Conservation (phyloP, 306 rosid genomes). For the Begonia loranthoides region DNA sequence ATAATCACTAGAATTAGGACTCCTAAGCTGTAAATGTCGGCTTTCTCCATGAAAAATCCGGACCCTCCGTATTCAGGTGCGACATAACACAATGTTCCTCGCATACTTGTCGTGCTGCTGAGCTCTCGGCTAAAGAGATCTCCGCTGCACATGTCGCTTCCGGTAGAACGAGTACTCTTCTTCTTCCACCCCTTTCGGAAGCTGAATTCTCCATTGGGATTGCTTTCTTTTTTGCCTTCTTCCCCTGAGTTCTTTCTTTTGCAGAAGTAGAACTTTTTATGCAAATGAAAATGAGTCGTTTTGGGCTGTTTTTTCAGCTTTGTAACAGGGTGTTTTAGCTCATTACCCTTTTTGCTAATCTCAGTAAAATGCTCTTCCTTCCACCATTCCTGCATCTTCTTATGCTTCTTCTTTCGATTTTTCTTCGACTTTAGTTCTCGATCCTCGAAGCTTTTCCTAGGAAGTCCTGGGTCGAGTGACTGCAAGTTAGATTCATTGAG, state of each 20-base stretch:
- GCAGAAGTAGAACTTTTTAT: conserved; percentile 41
- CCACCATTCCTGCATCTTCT: conserved; percentile 99
- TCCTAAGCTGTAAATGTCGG: conserved; percentile 86
- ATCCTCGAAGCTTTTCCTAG: conserved; percentile 22
- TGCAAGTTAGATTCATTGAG: conserved; percentile 27
- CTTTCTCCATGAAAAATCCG: conserved; percentile 77
- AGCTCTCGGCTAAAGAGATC: conserved; percentile 89
- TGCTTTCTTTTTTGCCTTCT: conserved; percentile 29
- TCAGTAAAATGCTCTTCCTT: conserved; percentile 85
- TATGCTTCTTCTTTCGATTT: conserved; percentile 42
- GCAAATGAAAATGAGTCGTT: conserved; percentile 62
- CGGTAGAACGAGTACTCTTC: conserved; percentile 39
- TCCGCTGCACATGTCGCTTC: conserved; percentile 82
- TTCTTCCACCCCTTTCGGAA: conserved; percentile 85
- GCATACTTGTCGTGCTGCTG: conserved; percentile 96
- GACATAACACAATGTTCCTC: conserved; percentile 81
- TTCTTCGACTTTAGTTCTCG: conserved; percentile 40
- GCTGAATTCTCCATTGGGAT: conserved; percentile 71
- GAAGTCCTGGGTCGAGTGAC: conserved; percentile 19
- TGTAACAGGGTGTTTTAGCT: conserved; percentile 30
- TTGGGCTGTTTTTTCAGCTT: conserved; percentile 65
- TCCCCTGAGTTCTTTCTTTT: conserved; percentile 29
- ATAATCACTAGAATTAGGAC: conserved; percentile 83
- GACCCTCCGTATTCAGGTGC: conserved; percentile 93
- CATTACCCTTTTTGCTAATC: conserved; percentile 56